Conservation (phyloP, 108 stramenopile genomes). For the Seminavis robusta region DNA sequence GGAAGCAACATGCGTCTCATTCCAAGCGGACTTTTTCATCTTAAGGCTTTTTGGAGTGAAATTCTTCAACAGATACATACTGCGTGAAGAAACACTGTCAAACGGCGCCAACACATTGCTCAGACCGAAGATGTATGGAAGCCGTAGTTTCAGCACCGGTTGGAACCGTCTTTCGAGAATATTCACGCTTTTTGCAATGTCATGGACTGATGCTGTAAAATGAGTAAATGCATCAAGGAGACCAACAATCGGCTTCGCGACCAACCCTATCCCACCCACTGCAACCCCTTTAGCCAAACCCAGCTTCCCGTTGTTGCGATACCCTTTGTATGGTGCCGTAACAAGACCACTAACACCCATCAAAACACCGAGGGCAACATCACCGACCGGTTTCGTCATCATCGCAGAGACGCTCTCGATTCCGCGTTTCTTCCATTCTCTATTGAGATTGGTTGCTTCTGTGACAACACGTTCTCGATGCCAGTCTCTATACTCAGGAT, state of each 20-base stretch:
- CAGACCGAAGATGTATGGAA: conserved; percentile 74
- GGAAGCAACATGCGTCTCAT: conserved; percentile 45
- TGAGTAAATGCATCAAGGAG: conserved; percentile 80
- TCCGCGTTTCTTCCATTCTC: conserved; percentile 62
- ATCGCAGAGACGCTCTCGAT: conserved; percentile 47
- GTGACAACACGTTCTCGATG: conserved; percentile 64
- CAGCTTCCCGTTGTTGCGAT: conserved; percentile 40
- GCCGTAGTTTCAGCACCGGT: conserved; percentile 53
- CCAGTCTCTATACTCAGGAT: conserved; percentile 73
- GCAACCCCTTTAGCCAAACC: conserved; percentile 65
- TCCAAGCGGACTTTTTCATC: conserved; percentile 7
- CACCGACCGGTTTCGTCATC: conserved; percentile 62
- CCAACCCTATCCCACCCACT: conserved; percentile 65
- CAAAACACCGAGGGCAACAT: conserved; percentile 68
- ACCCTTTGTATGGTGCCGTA: conserved; percentile 65
- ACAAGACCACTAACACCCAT: conserved; percentile 71
- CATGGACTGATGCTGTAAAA: conserved; percentile 65
- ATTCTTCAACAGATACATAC: conserved; percentile 43
- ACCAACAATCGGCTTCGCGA: conserved; percentile 78
- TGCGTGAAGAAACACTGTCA: conserved; percentile 45
- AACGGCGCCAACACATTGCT: conserved; percentile 64
- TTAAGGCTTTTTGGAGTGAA: conserved; percentile 43
- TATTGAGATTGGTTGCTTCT: conserved; percentile 60
- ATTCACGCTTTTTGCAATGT: conserved; percentile 80
- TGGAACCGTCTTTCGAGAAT: conserved; percentile 67